Evolutionary conservation across 2,329 filamentous ascomycete species (phyloP).

Genomic region (Ambrosiella xylebori): DNA sequence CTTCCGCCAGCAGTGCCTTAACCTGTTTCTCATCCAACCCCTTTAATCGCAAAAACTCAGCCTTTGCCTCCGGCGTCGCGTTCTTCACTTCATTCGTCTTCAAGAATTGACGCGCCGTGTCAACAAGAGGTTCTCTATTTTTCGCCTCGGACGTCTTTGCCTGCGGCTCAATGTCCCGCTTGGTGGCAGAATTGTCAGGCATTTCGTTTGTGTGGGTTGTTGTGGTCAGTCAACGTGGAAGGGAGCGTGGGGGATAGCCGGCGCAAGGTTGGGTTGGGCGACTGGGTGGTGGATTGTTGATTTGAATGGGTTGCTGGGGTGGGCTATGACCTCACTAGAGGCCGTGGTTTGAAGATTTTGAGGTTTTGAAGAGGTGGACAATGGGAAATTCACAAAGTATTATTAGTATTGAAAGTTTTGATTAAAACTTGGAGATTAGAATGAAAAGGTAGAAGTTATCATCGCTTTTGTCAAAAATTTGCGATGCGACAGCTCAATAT

Average conservation of each 20-base stretch:
- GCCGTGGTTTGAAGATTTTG: too few relatives aligned
- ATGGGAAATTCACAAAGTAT: too few relatives aligned
- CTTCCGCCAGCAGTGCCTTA: conserved; percentile 37
- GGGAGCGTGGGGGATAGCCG: too few relatives aligned
- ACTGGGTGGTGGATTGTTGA: neutral
- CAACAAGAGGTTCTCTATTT: conserved; percentile 18
- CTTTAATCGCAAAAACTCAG: conserved; percentile 60
- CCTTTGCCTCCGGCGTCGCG: conserved; percentile 54
- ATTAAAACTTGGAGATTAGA: too few relatives aligned
- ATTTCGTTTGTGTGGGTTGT: neutral
- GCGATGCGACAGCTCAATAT: too few relatives aligned
- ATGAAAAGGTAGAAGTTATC: too few relatives aligned
- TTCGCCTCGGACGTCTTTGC: neutral
- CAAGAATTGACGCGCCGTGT: conserved; percentile 61
- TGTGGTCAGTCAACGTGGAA: neutral
- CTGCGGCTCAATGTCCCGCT: neutral
- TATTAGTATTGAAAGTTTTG: too few relatives aligned
- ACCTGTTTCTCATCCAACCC: conserved; percentile 53
- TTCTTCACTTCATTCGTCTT: conserved; percentile 54
- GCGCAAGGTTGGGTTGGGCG: neutral
- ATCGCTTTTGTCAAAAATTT: too few relatives aligned
- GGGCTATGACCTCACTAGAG: too few relatives aligned
- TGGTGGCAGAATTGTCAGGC: neutral
- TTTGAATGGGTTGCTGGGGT: too few relatives aligned
- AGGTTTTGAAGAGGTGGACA: too few relatives aligned